Evolutionary conservation across 306 rosid genomes (phyloP), one percentile per base, ranked within the genome.

Genomic region (Corylus avellana): DNA sequence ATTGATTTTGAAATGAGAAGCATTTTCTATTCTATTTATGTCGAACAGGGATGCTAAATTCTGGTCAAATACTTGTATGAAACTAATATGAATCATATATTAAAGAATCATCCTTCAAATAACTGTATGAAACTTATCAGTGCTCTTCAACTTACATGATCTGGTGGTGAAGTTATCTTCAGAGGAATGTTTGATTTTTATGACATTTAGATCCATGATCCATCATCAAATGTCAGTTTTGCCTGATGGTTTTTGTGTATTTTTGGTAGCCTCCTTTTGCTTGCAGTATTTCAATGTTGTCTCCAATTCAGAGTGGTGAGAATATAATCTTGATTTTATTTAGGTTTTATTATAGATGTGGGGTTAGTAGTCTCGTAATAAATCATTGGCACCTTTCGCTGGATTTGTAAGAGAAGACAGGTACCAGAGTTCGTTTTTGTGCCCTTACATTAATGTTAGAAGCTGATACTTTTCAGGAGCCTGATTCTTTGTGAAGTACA

Each of bases 1-100:
- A 68, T 74, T 83, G 71, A 48, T 77, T 76, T 54, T 56, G 46
- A 66, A 49, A 56, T 73, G 81, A 79, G 55, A 46, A 68, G 13
- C 50, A 11, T 71, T 29, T 71, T 6, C 4, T 71, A 16, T 20
- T 35, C 32, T 47, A 37, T 22, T 48, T 29, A 27, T 22, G 22
- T 25, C 12, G 75, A 49, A 71, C 57, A 27, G 74, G 37, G 55
- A 70, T 29, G 2, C 75, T 7, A 49, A 71, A 2, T 71, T 48
- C 11, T 71, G 20, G 9, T n/a, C 12, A 42, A 67, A 49, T 25
- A 5, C 12, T 71, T 46, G 58, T 70, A 48, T 14, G 57, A 5
- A 46, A 12, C 35, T 70, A 22, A 12, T 46, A 29, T 70, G 54
- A 70, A 70, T 70, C 39, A 27, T 44, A 11, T 70, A 20, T 49